Evolutionary conservation across 2,329 filamentous ascomycete genomes (phyloP), one percentile per base, ranked within the genome.

Genomic region (Fusarium verrucosum): DNA sequence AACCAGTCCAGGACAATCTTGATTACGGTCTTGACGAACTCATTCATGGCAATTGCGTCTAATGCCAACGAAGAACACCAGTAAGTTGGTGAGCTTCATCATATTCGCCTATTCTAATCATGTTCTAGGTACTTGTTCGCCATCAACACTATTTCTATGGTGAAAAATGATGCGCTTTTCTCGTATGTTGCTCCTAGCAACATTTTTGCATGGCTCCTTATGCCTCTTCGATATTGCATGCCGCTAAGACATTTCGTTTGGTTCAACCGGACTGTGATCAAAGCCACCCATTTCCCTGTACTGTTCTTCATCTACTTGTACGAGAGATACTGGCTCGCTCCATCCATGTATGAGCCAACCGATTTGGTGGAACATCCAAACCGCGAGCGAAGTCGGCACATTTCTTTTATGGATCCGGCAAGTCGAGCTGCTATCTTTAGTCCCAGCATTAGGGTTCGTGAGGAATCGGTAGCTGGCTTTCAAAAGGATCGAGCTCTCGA

Each of bases 131-230:
- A 97, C 74, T 79, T 97, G 4, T 97, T 98, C 73, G 94, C 94
- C 0, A 93, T 98, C 75, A 98, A 97, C 74, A 96, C 94, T 6
- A 96, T 97, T 45, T 96, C 92, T 6, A 96, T 97, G 92, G 94
- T 97, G 66, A 98, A 97, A 77, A 97, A 95, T n/a, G 94, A 98
- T 75, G 91, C 93, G 0, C 81, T 97, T 0, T 98, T 98, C 80
- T 96, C 92, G 5, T 97, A 97, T 74, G 87, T 97, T 60, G 91
- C 94, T 2, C 94, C 94, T 0, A 90, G 91, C 14, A 98, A 98
- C 73, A 90, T 97, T 26, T 85, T 97, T 63, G 94, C 92, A 2
- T 98, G 94, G 94, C 74, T 94, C 1, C 81, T 97, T 25, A 93
- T 93, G 71, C 94, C 94, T 0, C 76, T 96, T 40, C 86, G 94